Evolutionary conservation across 2,329 filamentous ascomycete species (phyloP).

Genomic region (Sarocladium brachiariae): DNA sequence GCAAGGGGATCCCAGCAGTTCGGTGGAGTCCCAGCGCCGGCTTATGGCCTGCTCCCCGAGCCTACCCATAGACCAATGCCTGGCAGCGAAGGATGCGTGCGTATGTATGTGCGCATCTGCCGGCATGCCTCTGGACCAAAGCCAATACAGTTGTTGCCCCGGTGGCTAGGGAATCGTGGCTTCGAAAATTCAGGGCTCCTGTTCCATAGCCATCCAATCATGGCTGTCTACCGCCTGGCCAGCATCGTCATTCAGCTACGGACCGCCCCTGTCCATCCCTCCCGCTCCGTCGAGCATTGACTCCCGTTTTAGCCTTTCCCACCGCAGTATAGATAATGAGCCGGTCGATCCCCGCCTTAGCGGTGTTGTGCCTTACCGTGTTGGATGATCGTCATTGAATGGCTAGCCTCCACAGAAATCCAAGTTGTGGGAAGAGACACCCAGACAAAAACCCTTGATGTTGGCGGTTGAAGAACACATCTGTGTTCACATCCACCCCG

Average conservation of each 20-base stretch:
- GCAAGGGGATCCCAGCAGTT: conserved; percentile 1
- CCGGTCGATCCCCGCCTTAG: background rate
- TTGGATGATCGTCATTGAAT: background rate
- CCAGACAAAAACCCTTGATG: too few relatives aligned
- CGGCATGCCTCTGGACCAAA: background rate
- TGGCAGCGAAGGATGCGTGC: background rate
- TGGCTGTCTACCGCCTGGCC: background rate
- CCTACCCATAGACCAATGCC: background rate
- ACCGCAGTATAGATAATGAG: background rate
- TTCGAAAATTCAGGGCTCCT: background rate
- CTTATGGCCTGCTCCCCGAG: background rate
- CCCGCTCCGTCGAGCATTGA: background rate
- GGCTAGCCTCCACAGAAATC: background rate
- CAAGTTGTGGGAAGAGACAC: too few relatives aligned
- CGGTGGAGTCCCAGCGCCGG: background rate
- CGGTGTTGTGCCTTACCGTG: background rate
- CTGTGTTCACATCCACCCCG: too few relatives aligned
- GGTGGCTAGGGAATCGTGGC: conserved; percentile 1
- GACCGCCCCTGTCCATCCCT: too few relatives aligned
- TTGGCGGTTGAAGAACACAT: too few relatives aligned
- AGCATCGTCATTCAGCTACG: conserved; percentile 2
- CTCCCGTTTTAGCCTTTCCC: conserved; percentile 3
- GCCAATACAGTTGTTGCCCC: background rate
- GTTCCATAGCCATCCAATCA: background rate
- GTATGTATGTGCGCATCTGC: background rate